Percentiles rank a stretch among this genome's conserved stretches.
phyloP scores from a whole-genome alignment of 768 basidiomycete genomes.

The Phlebiopsis gigantea region DNA sequence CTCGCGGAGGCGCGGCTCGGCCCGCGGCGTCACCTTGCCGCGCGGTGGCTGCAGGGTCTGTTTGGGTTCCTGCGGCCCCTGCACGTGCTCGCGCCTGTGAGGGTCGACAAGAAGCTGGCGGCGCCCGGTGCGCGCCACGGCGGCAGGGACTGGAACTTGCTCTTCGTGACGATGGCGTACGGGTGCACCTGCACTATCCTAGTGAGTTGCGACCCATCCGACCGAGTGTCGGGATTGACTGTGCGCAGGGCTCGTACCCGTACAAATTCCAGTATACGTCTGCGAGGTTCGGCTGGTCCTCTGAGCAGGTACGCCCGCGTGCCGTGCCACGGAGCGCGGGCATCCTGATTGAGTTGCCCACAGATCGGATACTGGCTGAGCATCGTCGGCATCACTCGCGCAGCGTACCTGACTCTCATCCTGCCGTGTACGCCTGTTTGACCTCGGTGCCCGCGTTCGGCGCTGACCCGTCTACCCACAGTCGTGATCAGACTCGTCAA shows the following conservation, averaged over 20 bases:
- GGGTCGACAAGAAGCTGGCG: conserved; percentile 12
- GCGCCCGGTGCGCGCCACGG: conserved; percentile 26
- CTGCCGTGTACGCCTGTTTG: conserved; percentile 52
- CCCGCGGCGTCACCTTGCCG: conserved; percentile 7
- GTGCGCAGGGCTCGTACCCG: conserved; percentile 44
- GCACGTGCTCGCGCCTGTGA: conserved; percentile 50
- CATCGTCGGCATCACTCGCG: conserved; percentile 45
- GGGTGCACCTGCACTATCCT: conserved; percentile 39
- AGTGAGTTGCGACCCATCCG: conserved; percentile 29
- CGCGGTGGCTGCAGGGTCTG: conserved; percentile 36
- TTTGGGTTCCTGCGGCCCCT: conserved; percentile 72
- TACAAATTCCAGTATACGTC: conserved; percentile 66
- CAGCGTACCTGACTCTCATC: conserved; percentile 47
- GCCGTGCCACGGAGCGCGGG: neutral
- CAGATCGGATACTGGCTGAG: conserved; percentile 71
- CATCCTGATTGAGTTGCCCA: neutral
- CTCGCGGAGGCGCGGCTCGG: conserved; percentile 21
- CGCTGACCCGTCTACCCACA: conserved; percentile 22
- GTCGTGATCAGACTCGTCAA: conserved; percentile 53
- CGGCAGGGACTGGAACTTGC: conserved; percentile 61
- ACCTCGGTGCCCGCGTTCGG: too few species aligned
- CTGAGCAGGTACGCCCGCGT: conserved; percentile 48
- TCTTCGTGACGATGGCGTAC: conserved; percentile 48
- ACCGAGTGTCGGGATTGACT: neutral
- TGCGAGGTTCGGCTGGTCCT: conserved; percentile 57